Percentiles rank a stretch among this genome's conserved stretches.
Conservation (phyloP, 768 basidiomycete genomes). For the Tricholoma sp. region DNA sequence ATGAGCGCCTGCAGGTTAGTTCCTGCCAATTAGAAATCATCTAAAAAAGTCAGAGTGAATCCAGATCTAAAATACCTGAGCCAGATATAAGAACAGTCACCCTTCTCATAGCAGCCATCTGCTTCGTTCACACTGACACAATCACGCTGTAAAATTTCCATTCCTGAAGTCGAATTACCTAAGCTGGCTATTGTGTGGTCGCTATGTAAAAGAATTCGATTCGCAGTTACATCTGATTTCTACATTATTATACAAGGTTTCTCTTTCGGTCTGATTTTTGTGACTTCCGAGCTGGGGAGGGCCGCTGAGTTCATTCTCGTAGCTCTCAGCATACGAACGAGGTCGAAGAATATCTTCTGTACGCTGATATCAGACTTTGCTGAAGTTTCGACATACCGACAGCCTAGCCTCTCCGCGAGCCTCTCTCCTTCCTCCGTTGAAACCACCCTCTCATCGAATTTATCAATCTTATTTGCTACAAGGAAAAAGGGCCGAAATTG, state of each 20-base stretch:
- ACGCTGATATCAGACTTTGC: slow-evolving; percentile 3
- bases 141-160: too few species aligned
- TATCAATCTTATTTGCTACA: slow-evolving; percentile 5
- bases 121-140: too few species aligned
- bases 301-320: not conserved
- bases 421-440: not conserved
- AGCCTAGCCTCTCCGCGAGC: slow-evolving; percentile 1
- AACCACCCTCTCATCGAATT: not conserved
- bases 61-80: slow-evolving; percentile 36
- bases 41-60: not conserved
- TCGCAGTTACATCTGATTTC: not conserved
- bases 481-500: not conserved
- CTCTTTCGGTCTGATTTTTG: not conserved
- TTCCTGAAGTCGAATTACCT: too few species aligned
- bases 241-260: not conserved
- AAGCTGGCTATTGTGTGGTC: too few species aligned
- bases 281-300: not conserved
- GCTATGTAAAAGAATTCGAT: too few species aligned
- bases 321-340: not conserved
- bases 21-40: slow-evolving; percentile 42
- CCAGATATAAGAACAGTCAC: slow-evolving; percentile 49
- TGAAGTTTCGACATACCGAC: slow-evolving; percentile 5
- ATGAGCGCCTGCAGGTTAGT: slow-evolving; percentile 96
- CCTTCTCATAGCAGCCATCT: slow-evolving; percentile 21
- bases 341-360: slow-evolving; percentile 3